Evolutionary conservation across 2,329 filamentous ascomycete genomes (phyloP), one percentile per base, ranked within the genome.

Genomic region (Fusarium tupiense): DNA sequence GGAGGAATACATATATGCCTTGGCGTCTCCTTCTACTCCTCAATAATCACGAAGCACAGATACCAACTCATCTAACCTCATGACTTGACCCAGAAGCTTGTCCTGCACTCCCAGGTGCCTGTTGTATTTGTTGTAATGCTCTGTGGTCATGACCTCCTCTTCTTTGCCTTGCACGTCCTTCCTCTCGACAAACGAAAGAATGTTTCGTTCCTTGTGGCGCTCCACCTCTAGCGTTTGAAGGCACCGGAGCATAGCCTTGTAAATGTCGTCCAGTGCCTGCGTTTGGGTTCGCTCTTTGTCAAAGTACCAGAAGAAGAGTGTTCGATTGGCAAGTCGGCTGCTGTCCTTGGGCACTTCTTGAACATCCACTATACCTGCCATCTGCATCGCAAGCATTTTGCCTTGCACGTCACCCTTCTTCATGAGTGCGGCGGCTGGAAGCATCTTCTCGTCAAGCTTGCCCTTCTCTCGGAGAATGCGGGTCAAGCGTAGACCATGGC

Each of bases 341-440:
- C 92, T 92, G 78, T 98, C 96, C 74, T 94, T 93, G 2, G 96
- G 96, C 2, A 99, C 92, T 84, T 99, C 96, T 82, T 99, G 96
- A 11, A 97, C 90, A 75, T 98, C 94, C 19, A 98, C 91, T 69
- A 96, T 92, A 5, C 96, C 96, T 24, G 91, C 91, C 81, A 94
- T 91, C 76, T 97, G 94, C 88, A 99, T 93, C 71, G 92, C 91
- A 20, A 94, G 92, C 83, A 98, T 92, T 71, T 95, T 93, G 66
- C 92, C 91, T 53, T 96, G 94, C 31, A 98, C 90, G 61, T 98
- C 94, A 66, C 92, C 91, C 77, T 96, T 94, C 65, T 93, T 92
- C 86, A 98, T 92, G 69, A 99, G 89, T 61, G 93, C 93, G 64
- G 95, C 88, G 57, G 91, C 91, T 43, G 93, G 93, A 19, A 98